Percentiles rank a stretch among this genome's conserved stretches.
Evolutionary conservation across 1,284 basidiomycete species (phyloP).

Genomic region (Austroboletus olivaceoglutinosus): DNA sequence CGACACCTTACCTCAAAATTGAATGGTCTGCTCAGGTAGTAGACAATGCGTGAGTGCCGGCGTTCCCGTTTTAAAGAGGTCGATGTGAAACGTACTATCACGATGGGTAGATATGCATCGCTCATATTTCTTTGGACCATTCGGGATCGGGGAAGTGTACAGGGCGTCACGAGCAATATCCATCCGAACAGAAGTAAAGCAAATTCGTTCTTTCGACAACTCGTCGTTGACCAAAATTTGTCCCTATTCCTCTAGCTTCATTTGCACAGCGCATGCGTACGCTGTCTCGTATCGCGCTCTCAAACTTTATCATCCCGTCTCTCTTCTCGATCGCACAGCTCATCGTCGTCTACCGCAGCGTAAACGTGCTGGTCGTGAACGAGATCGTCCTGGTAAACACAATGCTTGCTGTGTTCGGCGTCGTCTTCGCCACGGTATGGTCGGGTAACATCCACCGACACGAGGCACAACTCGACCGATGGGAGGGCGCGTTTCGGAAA

Average conservation of each 20-base stretch:
- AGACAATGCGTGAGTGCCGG: conserved; percentile 28
- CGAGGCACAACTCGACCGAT: neutral
- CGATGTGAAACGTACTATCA: neutral
- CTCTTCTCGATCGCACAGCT: conserved; percentile 35
- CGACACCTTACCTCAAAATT: conserved; percentile 33
- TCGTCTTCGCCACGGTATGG: conserved; percentile 27
- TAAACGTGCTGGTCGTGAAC: conserved; percentile 24
- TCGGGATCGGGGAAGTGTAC: conserved; percentile 3
- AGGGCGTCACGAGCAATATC: conserved; percentile 20
- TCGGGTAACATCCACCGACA: conserved; percentile 9
- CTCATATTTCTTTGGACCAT: conserved; percentile 27
- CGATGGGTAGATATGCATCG: conserved; percentile 20
- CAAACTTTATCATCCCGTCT: conserved; percentile 31
- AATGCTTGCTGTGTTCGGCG: conserved; percentile 31
- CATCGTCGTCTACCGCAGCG: conserved; percentile 27
- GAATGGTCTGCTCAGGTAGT: conserved; percentile 34
- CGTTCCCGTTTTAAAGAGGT: neutral
- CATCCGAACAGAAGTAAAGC: conserved; percentile 13
- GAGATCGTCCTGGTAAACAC: conserved; percentile 26
- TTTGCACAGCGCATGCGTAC: conserved; percentile 23
- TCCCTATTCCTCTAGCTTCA: conserved; percentile 9
- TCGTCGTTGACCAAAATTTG: neutral
- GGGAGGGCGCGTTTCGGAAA: neutral
- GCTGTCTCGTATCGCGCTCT: conserved; percentile 31
- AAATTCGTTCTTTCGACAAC: neutral